A percentile compares a stretch with the other conserved stretches of the same genome.
Conservation (phyloP, 768 basidiomycete genomes). For the Collybiopsis confluens region DNA sequence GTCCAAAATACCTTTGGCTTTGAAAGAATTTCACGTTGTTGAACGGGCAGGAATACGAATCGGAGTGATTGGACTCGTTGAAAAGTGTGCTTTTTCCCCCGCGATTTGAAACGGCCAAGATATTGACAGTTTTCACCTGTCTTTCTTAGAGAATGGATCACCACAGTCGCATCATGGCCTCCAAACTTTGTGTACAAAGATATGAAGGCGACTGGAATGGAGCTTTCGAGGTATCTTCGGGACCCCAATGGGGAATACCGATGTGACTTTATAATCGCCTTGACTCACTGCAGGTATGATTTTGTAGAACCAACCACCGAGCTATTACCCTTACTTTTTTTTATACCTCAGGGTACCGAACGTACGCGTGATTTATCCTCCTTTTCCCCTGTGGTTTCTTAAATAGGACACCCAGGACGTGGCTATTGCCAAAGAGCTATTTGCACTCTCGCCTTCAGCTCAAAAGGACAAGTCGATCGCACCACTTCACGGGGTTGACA, state of each 20-base stretch:
- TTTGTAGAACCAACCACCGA: too few species aligned
- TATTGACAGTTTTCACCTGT: neutral
- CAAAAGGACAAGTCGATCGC: slow-evolving; percentile 41
- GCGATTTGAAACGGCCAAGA: neutral
- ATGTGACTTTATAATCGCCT: slow-evolving; percentile 80
- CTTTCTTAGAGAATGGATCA: slow-evolving; percentile 75
- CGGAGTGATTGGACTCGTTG: slow-evolving; percentile 84
- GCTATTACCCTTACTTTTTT: too few species aligned
- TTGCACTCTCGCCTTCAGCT: slow-evolving; percentile 53
- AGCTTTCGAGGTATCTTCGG: slow-evolving; percentile 69
- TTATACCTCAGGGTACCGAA: slow-evolving; percentile 47
- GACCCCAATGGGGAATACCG: slow-evolving; percentile 62
- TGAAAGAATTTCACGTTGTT: slow-evolving; percentile 61
- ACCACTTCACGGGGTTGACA: slow-evolving; percentile 70
- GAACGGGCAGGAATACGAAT: slow-evolving; percentile 69
- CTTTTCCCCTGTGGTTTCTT: neutral
- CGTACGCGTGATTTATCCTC: slow-evolving; percentile 22
- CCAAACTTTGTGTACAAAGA: slow-evolving; percentile 68
- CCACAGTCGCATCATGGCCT: slow-evolving; percentile 85
- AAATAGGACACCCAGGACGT: slow-evolving; percentile 52
- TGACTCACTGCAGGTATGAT: slow-evolving; percentile 76
- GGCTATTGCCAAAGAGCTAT: slow-evolving; percentile 58
- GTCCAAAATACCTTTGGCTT: slow-evolving; percentile 51
- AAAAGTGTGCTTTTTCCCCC: slow-evolving; percentile 49
- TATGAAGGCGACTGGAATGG: slow-evolving; percentile 69